Percentiles rank a stretch among this genome's conserved stretches.
These are phyloP conservation scores for Hemisphaericaspora xylanilytica DNA, from an alignment of 1,139 yeast genomes.

Conservation along the genomic window DNA sequence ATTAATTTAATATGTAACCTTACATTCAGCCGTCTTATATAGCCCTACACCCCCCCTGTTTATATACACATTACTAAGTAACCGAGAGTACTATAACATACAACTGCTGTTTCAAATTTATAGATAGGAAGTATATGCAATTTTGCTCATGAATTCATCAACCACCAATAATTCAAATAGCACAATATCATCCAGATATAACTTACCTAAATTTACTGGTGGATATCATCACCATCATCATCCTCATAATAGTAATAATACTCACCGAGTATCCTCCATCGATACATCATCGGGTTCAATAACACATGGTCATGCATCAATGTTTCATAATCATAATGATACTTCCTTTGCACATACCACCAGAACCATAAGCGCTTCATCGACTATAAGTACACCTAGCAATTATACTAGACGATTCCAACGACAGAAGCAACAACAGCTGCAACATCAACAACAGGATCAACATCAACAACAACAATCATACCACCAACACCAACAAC, in stretches of 20 bases:
- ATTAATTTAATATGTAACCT: no score
- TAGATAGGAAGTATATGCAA: background rate
- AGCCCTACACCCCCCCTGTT: no score
- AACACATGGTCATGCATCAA: background rate
- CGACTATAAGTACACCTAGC: constrained; percentile 36
- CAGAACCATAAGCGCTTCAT: constrained; percentile 30
- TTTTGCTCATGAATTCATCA: constrained; percentile 12
- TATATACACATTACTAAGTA: no score
- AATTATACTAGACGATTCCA: constrained; percentile 27
- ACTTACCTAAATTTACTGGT: constrained; percentile 16
- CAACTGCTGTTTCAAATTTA: no score
- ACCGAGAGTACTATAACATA: no score
- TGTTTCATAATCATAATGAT: constrained; percentile 19
- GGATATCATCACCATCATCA: constrained; percentile 5
- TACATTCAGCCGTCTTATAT: no score
- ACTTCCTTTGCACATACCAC: constrained; percentile 20
- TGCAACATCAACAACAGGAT: constrained; percentile 17
- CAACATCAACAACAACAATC: constrained; percentile 20
- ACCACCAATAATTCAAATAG: constrained; percentile 6
- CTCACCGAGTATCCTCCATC: constrained; percentile 19
- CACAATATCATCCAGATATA: constrained; percentile 15
- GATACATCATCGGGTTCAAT: constrained; percentile 16
- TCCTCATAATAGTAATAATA: background rate
- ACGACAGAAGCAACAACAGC: constrained; percentile 20
- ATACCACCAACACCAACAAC: constrained; percentile 16